phyloP scores from a whole-genome alignment of 1,284 basidiomycete genomes.

The Puccinia brachypodii region DNA sequence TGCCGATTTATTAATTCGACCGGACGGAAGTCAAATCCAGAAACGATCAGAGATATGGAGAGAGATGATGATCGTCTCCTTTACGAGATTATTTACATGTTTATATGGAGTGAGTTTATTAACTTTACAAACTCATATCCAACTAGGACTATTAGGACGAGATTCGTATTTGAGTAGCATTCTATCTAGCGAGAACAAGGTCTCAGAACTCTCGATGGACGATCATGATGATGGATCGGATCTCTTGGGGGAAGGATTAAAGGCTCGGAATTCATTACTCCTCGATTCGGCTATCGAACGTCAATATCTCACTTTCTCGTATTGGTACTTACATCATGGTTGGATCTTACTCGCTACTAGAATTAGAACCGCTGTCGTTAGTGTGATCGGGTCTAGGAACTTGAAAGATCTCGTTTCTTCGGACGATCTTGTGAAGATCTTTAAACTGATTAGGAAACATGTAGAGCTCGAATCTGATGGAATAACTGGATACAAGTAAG shows the following conservation, averaged over 20 bases:
- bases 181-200: background rate
- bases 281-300: conserved; percentile 65
- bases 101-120: conserved; percentile 79
- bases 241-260: conserved; percentile 36
- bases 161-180: conserved; percentile 75
- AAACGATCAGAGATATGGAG: conserved; percentile 38
- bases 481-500: conserved; percentile 34
- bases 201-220: background rate
- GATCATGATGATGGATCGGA: conserved; percentile 23
- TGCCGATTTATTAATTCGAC: conserved; percentile 2
- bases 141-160: conserved; percentile 79
- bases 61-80: conserved; percentile 59
- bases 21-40: conserved; percentile 11
- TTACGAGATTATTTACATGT: conserved; percentile 79
- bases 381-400: conserved; percentile 72
- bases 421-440: conserved; percentile 68
- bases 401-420: conserved; percentile 71
- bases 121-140: conserved; percentile 75
- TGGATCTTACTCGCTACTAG: conserved; percentile 71
- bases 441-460: conserved; percentile 69
- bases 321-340: conserved; percentile 86
- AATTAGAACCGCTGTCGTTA: conserved; percentile 68
- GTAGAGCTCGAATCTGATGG: conserved; percentile 62
- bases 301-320: conserved; percentile 74
- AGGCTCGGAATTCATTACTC: too few relatives aligned